Evolutionary conservation across 2,329 filamentous ascomycete genomes (phyloP), one percentile per base, ranked within the genome.

Genomic region (Fusarium fujikuroi): DNA sequence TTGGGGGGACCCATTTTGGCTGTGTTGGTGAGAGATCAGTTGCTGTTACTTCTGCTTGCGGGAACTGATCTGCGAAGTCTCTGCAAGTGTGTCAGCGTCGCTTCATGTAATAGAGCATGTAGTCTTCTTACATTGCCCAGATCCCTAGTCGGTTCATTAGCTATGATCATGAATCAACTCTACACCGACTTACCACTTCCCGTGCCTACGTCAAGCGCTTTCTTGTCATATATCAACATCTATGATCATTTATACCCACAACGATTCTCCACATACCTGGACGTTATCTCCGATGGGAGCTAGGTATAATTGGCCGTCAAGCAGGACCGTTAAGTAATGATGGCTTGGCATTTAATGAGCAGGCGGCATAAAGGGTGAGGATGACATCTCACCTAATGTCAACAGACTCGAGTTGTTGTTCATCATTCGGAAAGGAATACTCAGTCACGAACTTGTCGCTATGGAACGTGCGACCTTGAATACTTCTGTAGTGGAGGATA

Each of bases 11-110:
- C 69, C 69, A 71, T 23, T 72, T 57, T 2, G 69, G 69, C 3
- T 71, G 69, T 4, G 54, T 67, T 15, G 67, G 68, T 9, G 68
- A 70, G 16, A 70, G 67, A 36, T 70, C 68, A 1, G 69, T 71
- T 19, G 62, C 69, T 14, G 50, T 52, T 1, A 71, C 52, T 42
- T 71, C 62, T 1, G 50, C 62, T 16, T 61, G 39, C 1, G 67
- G 68, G 25, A 59, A 71, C 5, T 50, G 67, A n/a, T 71, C 69
- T n/a, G 69, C 69, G 4, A 71, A 68, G 16, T 71, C 69, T 37
- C 50, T 53, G 3, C 0, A 7, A 12, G 4, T 16, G 7, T 12
- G 18, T 53, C 14, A 53, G 50, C 7, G 1, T 28, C 23, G 7
- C 14, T 2, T 39, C 14, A 14, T 3, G 4, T 25, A 0, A 7